Evolutionary conservation across 192 early-diverging fungal genomes (phyloP), one percentile per base, ranked within the genome.

Genomic region (Phycomyces nitens): DNA sequence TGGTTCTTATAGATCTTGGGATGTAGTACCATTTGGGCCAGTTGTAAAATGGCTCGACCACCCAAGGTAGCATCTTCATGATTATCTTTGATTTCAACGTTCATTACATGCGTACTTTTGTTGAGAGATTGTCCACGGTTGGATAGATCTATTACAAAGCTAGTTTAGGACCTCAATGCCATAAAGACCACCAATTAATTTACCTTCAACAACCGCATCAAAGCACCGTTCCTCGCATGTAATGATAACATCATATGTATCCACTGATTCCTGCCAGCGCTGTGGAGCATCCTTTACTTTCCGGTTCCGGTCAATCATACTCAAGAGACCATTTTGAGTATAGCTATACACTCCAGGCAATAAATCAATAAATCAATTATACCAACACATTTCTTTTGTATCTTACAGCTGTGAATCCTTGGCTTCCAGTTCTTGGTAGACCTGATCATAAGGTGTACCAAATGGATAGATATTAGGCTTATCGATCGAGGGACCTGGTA

Each of bases 151-250:
- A 50, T 38, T 39, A 23, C 21, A n/a, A 18, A 50, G 53, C 1
- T n/a, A 22, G 16, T 50, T 3, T 42, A 15, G 1, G 24, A 29
- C 11, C 38, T n/a, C n/a, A n/a, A n/a, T n/a, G n/a, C n/a, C n/a
- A n/a, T n/a, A n/a, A n/a, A n/a, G n/a, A n/a, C n/a, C n/a, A 7
- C 29, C 29, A 34, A 34, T 5, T 34, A 34, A 34, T 34, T 34
- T 71, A 93, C 91, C 90, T 79, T 99, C 95, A 43, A 89, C 88
- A 0, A 95, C 95, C 0, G 92, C 84, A 72, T 97, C 95, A 72
- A 90, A 99, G 53, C 92, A 94, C 15, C 94, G 75, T 69, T 97
- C 96, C 74, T 99, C 96, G 60, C 96, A 99, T 11, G 94, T 96
- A 49, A 99, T 89, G 34, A 99, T 90, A 0, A 99, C 84, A 76